Conservation (phyloP, 202 grass and related monocot species). For the Panicum virgatum region DNA sequence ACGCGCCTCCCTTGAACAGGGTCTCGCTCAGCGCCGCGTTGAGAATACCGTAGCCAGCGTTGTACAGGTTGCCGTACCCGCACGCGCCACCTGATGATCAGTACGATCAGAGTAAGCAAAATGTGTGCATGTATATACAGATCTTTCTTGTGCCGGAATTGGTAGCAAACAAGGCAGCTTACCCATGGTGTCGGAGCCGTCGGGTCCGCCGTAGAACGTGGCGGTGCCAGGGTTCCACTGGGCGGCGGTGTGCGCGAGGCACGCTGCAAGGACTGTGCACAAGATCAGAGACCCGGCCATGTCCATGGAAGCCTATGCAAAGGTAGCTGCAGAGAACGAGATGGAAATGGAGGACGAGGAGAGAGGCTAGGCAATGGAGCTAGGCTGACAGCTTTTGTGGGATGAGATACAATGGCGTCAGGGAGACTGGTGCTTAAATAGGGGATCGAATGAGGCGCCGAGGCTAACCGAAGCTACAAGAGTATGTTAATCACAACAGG, state of each 20-base stretch:
- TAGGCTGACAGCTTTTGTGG: neutral
- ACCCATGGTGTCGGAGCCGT: conserved; percentile 8
- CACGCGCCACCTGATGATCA: conserved; percentile 63
- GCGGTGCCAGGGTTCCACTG: neutral
- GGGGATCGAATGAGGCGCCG: neutral
- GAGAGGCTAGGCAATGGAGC: neutral
- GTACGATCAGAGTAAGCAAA: neutral
- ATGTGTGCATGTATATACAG: neutral
- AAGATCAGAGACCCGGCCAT: neutral
- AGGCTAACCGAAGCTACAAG: neutral
- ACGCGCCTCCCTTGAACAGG: conserved; percentile 19
- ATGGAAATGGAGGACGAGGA: neutral
- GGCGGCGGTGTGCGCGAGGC: neutral
- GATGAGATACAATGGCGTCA: neutral
- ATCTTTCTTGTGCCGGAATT: neutral
- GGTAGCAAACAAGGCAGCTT: neutral
- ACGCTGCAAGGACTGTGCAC: neutral
- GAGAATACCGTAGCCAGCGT: conserved; percentile 24
- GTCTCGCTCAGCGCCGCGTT: conserved; percentile 3
- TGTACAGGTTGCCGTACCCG: conserved; percentile 78
- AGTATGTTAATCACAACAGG: neutral
- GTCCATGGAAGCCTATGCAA: neutral
- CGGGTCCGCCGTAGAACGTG: conserved; percentile 8
- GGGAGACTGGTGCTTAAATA: neutral
- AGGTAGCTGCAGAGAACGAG: neutral